Percentiles rank a stretch among this genome's conserved stretches.
Evolutionary conservation across 1,139 yeast species (phyloP).

Genomic region (Lizanozyma gosingica): DNA sequence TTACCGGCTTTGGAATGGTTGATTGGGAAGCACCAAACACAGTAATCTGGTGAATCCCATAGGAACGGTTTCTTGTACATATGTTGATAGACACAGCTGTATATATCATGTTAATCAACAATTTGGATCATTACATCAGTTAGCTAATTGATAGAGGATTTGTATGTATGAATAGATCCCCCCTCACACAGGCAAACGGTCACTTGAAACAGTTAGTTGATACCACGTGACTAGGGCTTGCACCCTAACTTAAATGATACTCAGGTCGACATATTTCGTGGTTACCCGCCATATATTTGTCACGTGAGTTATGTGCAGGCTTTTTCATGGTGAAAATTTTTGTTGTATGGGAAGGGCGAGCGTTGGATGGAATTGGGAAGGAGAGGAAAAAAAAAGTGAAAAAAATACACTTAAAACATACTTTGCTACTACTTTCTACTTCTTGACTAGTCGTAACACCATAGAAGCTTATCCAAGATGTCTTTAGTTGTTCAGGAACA

Average conservation of each 20-base stretch:
- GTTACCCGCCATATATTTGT: background rate
- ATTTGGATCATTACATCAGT: background rate
- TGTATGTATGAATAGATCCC: too few species aligned
- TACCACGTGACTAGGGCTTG: background rate
- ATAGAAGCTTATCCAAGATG: slow-evolving; percentile 40
- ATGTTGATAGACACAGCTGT: background rate
- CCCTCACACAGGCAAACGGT: too few species aligned
- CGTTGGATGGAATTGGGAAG: background rate
- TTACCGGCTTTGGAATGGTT: slow-evolving; percentile 61
- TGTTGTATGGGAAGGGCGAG: background rate
- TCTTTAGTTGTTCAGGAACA: slow-evolving; percentile 98
- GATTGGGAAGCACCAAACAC: slow-evolving; percentile 21
- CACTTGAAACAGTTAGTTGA: background rate
- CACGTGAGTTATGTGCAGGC: background rate
- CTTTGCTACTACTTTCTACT: background rate
- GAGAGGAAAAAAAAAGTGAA: background rate
- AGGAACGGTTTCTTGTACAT: background rate
- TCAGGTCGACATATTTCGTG: too few species aligned
- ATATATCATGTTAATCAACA: background rate
- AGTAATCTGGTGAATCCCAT: background rate
- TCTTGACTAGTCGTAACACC: background rate
- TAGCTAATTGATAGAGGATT: background rate
- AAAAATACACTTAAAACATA: background rate
- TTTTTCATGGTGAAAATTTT: background rate
- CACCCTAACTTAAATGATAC: too few species aligned